Percentiles rank a stretch among this genome's conserved stretches.
Conservation (phyloP, 2,329 filamentous ascomycete genomes). For the Neurospora sp. region DNA sequence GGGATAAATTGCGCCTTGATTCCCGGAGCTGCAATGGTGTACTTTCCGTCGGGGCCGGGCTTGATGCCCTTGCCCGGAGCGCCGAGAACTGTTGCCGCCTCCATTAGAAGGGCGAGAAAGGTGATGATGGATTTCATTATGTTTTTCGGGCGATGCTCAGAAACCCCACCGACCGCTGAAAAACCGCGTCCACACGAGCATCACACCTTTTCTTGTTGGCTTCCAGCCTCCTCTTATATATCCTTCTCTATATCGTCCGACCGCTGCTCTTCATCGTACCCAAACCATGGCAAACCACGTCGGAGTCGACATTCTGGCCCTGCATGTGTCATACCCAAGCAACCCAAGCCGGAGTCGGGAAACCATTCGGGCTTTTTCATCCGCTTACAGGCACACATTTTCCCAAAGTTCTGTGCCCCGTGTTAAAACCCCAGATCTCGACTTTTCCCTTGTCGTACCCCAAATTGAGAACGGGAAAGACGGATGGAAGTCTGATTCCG, state of each 20-base stretch:
- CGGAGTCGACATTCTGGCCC: background rate
- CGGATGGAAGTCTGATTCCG: background rate
- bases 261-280: background rate
- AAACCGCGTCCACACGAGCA: background rate
- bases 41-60: constrained; percentile 24
- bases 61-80: background rate
- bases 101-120: background rate
- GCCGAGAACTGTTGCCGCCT: background rate
- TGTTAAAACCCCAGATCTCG: background rate
- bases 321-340: background rate
- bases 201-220: background rate
- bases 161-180: background rate
- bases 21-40: constrained; percentile 25
- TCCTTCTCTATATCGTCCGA: background rate
- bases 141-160: background rate
- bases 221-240: background rate
- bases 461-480: background rate
- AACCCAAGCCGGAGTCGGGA: background rate
- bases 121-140: background rate
- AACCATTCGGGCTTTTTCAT: background rate
- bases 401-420: background rate
- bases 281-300: background rate
- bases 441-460: background rate
- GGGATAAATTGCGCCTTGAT: constrained; percentile 39
- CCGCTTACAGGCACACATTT: background rate